These are phyloP conservation scores for Dendrocalamus latiflorus DNA, from an alignment of 202 grass and related monocot species.

Conservation along the genomic window DNA sequence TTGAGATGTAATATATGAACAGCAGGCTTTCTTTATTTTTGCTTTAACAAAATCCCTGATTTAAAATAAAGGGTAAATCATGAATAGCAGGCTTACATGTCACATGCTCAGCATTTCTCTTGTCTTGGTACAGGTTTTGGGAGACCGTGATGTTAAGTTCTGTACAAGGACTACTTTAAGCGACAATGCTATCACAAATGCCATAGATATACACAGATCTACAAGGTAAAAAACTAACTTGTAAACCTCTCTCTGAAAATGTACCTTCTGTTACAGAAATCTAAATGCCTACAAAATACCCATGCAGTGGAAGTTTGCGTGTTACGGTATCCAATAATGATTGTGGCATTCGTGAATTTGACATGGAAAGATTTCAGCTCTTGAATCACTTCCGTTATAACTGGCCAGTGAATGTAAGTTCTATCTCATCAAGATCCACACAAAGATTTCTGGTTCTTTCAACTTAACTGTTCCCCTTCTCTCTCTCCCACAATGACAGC, in stretches of 20 bases:
- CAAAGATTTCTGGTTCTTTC: neutral
- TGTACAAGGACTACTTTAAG: too few relatives aligned
- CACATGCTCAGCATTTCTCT: too few relatives aligned
- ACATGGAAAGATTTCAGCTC: too few relatives aligned
- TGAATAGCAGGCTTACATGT: neutral
- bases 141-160: too few relatives aligned
- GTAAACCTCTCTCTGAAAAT: too few relatives aligned
- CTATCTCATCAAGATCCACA: slow-evolving; percentile 5
- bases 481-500: slow-evolving; percentile 40
- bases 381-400: too few relatives aligned
- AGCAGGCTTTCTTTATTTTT: neutral
- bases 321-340: slow-evolving; percentile 65
- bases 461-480: slow-evolving; percentile 5
- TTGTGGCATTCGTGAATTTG: too few relatives aligned
- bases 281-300: slow-evolving; percentile 28
- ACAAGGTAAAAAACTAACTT: too few relatives aligned
- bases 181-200: too few relatives aligned
- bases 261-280: neutral
- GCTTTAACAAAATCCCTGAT: neutral
- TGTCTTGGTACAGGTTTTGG: too few relatives aligned
- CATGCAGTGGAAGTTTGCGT: slow-evolving; percentile 55
- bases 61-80: neutral
- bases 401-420: slow-evolving; percentile 90
- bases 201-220: too few relatives aligned
- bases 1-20: neutral